Evolutionary conservation across 225 moss, liverwort and hornwort genomes (phyloP).

Genomic region (Thuidium tamariscinum): DNA sequence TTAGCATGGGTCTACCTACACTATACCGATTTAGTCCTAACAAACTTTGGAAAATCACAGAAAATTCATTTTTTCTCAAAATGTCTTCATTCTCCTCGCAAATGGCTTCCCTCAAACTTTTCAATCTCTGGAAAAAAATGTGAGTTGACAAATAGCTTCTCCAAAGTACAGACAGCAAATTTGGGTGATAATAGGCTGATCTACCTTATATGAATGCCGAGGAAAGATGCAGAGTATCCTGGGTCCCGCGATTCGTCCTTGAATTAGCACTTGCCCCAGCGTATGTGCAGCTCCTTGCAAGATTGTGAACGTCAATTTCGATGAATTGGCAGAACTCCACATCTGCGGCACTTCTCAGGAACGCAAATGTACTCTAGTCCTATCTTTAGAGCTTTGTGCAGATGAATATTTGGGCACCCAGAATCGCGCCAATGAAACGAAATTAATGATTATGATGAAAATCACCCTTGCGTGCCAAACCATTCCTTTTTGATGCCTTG

Average conservation of each 20-base stretch:
- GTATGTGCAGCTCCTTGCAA: not conserved
- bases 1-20: too few species aligned
- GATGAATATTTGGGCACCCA: not conserved
- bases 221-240: not conserved
- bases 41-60: too few species aligned
- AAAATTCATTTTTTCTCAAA: too few species aligned
- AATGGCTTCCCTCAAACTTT: too few species aligned
- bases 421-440: not conserved
- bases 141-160: too few species aligned
- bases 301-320: not conserved
- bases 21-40: too few species aligned
- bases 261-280: not conserved
- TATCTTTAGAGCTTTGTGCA: not conserved
- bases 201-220: not conserved
- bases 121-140: too few species aligned
- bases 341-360: not conserved
- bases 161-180: too few species aligned
- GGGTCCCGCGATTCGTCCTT: not conserved
- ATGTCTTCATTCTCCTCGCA: too few species aligned
- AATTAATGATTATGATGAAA: not conserved
- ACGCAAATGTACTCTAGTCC: not conserved
- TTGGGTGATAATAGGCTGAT: too few species aligned
- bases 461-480: not conserved
- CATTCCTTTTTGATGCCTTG: not conserved
- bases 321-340: not conserved